These are phyloP conservation scores for Rutstroemia sp. DNA, from an alignment of 2,329 filamentous ascomycete species.

Conservation along the genomic window DNA sequence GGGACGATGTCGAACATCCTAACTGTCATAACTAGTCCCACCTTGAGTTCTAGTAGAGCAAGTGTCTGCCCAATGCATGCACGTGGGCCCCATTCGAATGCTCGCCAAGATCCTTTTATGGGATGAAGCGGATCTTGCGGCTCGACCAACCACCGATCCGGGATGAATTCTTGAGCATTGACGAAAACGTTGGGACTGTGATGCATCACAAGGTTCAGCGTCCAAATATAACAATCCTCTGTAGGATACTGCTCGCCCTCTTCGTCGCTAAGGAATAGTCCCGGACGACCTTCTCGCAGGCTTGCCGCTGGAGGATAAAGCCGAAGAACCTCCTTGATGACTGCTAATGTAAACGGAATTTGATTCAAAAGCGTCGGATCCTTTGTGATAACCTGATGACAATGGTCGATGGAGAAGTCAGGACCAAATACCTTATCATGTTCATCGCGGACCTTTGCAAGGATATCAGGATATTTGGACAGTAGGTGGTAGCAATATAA, in stretches of 20 bases:
- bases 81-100: background rate
- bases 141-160: background rate
- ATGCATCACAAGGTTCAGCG: background rate
- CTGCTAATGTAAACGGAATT: constrained; percentile 11
- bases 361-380: constrained; percentile 10
- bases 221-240: background rate
- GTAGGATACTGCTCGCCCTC: constrained; percentile 3
- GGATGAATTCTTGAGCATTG: background rate
- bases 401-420: constrained; percentile 1
- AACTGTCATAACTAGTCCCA: constrained; percentile 40
- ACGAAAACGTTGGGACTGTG: background rate
- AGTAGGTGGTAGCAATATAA: constrained; percentile 5
- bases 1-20: constrained; percentile 25
- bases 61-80: background rate
- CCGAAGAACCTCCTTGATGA: constrained; percentile 15
- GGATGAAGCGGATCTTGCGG: background rate
- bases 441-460: constrained; percentile 12
- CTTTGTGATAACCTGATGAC: background rate
- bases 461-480: constrained; percentile 8
- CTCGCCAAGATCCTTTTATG: background rate
- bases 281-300: constrained; percentile 11
- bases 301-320: constrained; percentile 9
- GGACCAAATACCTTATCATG: constrained; percentile 11
- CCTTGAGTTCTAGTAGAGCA: constrained; percentile 38
- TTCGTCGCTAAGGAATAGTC: constrained; percentile 4